Evolutionary conservation across 805 yeast species (phyloP).

Genomic region (Candida silvicultrix): DNA sequence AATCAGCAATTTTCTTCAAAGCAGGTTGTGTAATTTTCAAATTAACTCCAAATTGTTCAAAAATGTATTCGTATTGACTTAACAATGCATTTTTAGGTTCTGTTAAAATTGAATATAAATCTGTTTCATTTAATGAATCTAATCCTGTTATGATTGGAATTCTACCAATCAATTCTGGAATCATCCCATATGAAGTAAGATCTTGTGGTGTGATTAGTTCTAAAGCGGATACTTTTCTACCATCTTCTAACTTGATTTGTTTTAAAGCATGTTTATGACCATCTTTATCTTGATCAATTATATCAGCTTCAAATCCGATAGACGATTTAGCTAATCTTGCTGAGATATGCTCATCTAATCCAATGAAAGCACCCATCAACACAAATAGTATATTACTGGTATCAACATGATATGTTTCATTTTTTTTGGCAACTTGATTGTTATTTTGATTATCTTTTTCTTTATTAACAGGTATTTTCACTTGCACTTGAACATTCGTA

Average conservation of each 20-base stretch:
- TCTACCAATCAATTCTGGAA: constrained; percentile 56
- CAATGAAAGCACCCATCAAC: constrained; percentile 58
- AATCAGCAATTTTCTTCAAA: constrained; percentile 37
- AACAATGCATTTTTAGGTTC: constrained; percentile 53
- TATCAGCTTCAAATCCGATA: constrained; percentile 20
- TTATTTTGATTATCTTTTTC: constrained; percentile 24
- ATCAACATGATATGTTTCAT: constrained; percentile 41
- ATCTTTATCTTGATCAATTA: constrained; percentile 3
- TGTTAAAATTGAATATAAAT: constrained; percentile 41
- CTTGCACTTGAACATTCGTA: constrained; percentile 40
- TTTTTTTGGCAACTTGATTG: constrained; percentile 26
- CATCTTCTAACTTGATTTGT: constrained; percentile 30
- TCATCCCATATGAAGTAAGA: constrained; percentile 44
- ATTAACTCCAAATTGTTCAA: constrained; percentile 45
- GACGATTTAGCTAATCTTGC: constrained; percentile 28
- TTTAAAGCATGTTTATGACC: constrained; percentile 23
- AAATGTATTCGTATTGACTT: constrained; percentile 47
- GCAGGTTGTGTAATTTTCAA: constrained; percentile 45
- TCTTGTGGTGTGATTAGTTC: constrained; percentile 44
- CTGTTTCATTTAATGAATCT: constrained; percentile 36
- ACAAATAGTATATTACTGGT: constrained; percentile 52
- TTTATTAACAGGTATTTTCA: constrained; percentile 34
- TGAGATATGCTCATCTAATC: constrained; percentile 42
- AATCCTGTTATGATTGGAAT: constrained; percentile 49
- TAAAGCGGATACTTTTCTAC: constrained; percentile 33